A percentile compares a stretch with the other conserved stretches of the same genome.
These are phyloP conservation scores for Drechslerella coelobrocha DNA, from an alignment of 2,329 filamentous ascomycete genomes.

Conservation along the genomic window DNA sequence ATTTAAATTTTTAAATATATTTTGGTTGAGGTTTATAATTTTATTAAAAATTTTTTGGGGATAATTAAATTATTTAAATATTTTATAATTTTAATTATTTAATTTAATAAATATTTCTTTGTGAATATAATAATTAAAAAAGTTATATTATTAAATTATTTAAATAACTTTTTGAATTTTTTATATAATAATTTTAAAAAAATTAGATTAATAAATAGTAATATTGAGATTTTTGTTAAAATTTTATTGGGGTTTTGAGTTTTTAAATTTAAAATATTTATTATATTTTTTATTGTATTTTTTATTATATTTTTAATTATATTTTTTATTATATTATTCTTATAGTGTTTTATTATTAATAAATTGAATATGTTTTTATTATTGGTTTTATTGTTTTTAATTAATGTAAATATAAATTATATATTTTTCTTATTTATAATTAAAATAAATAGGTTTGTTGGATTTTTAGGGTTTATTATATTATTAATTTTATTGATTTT, in stretches of 20 bases:
- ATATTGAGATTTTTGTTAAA: no score
- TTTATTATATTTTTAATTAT: slow-evolving; percentile 9
- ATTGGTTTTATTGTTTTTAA: neutral
- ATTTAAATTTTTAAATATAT: slow-evolving; percentile 8
- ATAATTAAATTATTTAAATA: slow-evolving; percentile 8
- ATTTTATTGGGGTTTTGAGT: neutral
- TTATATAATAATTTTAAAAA: no score
- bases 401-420: no score
- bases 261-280: slow-evolving; percentile 6
- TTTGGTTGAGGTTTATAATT: no score
- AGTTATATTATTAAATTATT: neutral
- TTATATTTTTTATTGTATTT: slow-evolving; percentile 6
- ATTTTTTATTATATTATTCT: slow-evolving; percentile 1
- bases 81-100: neutral
- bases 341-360: neutral
- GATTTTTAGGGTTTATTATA: no score
- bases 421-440: no score
- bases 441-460: no score
- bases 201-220: no score
- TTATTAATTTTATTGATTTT: no score
- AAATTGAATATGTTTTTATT: neutral
- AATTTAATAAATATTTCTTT: no score
- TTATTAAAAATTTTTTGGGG: slow-evolving; percentile 2
- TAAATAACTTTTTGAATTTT: slow-evolving; percentile 7
- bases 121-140: neutral